These are phyloP conservation scores for Scleromitrula shiraiana DNA, from an alignment of 2,329 filamentous ascomycete genomes.

Conservation along the genomic window DNA sequence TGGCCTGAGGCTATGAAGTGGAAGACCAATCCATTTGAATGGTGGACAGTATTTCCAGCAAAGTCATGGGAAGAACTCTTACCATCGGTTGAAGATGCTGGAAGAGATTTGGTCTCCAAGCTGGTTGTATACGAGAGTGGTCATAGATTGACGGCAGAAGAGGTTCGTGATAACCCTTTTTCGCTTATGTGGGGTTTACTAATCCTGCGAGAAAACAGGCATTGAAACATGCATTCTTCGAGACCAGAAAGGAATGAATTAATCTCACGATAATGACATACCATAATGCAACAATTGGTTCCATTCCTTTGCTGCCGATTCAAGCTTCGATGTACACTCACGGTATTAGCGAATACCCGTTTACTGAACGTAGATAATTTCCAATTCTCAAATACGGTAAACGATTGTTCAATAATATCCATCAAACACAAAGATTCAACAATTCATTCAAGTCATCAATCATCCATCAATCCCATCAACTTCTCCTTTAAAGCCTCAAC, in stretches of 20 bases:
- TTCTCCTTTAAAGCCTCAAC: too few species aligned
- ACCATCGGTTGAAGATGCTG: constrained; percentile 47
- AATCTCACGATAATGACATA: neutral
- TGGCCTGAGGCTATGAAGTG: constrained; percentile 77
- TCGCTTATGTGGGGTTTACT: neutral
- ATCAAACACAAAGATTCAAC: too few species aligned
- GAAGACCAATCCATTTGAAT: constrained; percentile 75
- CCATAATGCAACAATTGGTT: neutral
- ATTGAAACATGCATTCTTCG: constrained; percentile 6
- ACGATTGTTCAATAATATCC: too few species aligned
- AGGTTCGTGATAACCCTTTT: constrained; percentile 36
- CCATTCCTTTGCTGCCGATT: too few species aligned
- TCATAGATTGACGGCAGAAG: constrained; percentile 55
- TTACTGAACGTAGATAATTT: too few species aligned
- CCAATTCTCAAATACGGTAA: too few species aligned
- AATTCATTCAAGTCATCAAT: too few species aligned
- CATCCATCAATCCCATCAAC: too few species aligned
- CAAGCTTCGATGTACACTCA: too few species aligned
- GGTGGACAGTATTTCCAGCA: constrained; percentile 68
- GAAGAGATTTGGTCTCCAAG: constrained; percentile 55
- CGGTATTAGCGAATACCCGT: too few species aligned
- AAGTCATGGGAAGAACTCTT: constrained; percentile 65
- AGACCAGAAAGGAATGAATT: neutral
- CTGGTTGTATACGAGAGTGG: constrained; percentile 68
- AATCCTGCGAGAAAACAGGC: neutral